A percentile compares a stretch with the other conserved stretches of the same genome.
Evolutionary conservation across 306 rosid species (phyloP).

Genomic region (Cucumis melo): DNA sequence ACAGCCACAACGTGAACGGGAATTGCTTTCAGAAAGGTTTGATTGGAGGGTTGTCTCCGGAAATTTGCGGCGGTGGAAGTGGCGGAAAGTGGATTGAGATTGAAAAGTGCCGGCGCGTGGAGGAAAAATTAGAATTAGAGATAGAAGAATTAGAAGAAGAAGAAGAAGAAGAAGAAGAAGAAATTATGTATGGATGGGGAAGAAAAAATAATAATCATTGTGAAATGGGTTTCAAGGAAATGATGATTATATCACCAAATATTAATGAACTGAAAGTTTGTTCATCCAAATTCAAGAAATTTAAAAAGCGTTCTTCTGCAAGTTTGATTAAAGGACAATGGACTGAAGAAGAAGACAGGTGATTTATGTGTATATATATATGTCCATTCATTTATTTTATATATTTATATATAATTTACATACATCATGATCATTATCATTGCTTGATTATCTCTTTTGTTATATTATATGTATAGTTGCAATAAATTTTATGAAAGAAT

Average conservation of each 20-base stretch:
- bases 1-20: not conserved
- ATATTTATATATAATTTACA: too few relatives aligned
- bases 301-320: constrained; percentile 18
- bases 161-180: not conserved
- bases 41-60: not conserved
- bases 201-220: not conserved
- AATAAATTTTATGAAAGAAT: too few relatives aligned
- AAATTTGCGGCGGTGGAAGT: not conserved
- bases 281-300: constrained; percentile 20
- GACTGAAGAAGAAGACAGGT: constrained; percentile 91
- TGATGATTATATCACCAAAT: constrained; percentile 1
- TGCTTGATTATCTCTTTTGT: not conserved
- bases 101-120: not conserved
- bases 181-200: not conserved
- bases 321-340: constrained; percentile 74
- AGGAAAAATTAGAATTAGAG: not conserved
- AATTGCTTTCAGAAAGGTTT: not conserved
- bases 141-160: not conserved
- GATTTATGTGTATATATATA: too few relatives aligned
- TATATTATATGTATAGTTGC: not conserved
- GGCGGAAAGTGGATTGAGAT: not conserved
- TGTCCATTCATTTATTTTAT: too few relatives aligned
- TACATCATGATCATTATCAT: too few relatives aligned
- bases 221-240: constrained; percentile 7
- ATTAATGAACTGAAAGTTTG: constrained; percentile 2